A percentile compares a stretch with the other conserved stretches of the same genome.
Conservation (phyloP, 148 eudicot genomes). For the Dysphania ambrosioides region DNA sequence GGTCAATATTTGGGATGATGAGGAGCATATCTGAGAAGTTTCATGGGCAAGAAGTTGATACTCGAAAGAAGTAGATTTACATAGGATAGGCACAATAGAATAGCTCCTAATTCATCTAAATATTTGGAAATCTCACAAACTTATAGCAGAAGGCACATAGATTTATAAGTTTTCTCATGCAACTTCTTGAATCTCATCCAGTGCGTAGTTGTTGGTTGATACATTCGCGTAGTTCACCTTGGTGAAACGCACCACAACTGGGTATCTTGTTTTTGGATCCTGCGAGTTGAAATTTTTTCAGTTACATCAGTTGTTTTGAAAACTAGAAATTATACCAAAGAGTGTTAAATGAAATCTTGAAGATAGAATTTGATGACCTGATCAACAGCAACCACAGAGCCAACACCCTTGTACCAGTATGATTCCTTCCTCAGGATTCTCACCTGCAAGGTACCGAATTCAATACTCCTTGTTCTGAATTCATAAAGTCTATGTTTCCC, state of each 20-base stretch:
- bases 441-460: conserved; percentile 44
- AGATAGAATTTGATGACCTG: conserved; percentile 45
- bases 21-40: neutral
- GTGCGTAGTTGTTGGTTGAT: conserved; percentile 94
- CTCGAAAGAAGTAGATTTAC: conserved; percentile 29
- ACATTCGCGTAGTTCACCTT: conserved; percentile 92
- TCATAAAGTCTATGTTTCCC: neutral
- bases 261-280: conserved; percentile 89
- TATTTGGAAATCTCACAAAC: conserved; percentile 21
- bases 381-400: conserved; percentile 92
- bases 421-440: conserved; percentile 90
- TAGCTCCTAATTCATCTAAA: conserved; percentile 27
- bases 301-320: neutral
- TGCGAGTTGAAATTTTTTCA: conserved; percentile 21
- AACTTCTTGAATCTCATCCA: conserved; percentile 87
- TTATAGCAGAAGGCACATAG: conserved; percentile 10
- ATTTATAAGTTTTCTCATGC: conserved; percentile 29
- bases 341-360: neutral
- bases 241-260: conserved; percentile 91
- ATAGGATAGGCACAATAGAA: conserved; percentile 21
- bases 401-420: conserved; percentile 90
- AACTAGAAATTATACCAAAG: neutral
- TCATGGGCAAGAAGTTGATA: conserved; percentile 21
- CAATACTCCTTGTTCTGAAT: neutral
- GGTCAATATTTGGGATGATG: neutral